Evolutionary conservation across 495 filamentous ascomycete species (phyloP), one percentile per base, ranked within the genome.

Genomic region (Penicillium silybi): DNA sequence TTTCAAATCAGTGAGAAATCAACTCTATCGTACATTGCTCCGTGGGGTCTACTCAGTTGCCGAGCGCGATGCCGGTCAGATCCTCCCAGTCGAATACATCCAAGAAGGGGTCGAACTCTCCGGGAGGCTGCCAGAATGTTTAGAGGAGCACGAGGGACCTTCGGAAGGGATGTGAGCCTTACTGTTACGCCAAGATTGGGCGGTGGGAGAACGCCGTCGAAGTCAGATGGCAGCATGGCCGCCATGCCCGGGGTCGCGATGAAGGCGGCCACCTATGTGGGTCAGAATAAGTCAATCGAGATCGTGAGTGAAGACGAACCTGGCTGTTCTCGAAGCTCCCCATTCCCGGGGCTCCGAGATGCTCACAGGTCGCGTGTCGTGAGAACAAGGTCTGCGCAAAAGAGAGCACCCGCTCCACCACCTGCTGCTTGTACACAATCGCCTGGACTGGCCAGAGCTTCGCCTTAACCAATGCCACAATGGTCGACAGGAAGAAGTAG

Each of bases 31-130:
- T 23, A 23, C 8, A 32, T 13, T 32, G 29, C 8, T 2, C 29
- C 29, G 26, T 7, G 25, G 25, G 25, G 11, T 27, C 13, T 8
- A n/a, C n/a, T 60, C 49, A 63, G 43, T 61, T 59, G 41, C 57
- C 60, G 17, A 73, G 59, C 0, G 68, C 57, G 45, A 72, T 62
- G 2, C 66, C 68, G 18, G 71, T 63, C 34, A 74, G 41, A 52
- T 76, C 70, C 25, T 70, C 71, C 71, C 71, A 76, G 47, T 76
- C 66, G 48, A 74, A 74, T 0, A 72, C 69, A 35, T 73, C 71
- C 9, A 76, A 57, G 50, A 72, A 74, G 35, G 69, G 68, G 44
- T 74, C 72, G n/a, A 76, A 67, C 18, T 70, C 67, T 2, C 54
- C 67, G 7, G 69, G 48, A 2, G 59, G 64, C 73, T 76, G 41